A percentile compares a stretch with the other conserved stretches of the same genome.
Evolutionary conservation across 2,329 filamentous ascomycete species (phyloP).

Genomic region (Talaromyces sp.): DNA sequence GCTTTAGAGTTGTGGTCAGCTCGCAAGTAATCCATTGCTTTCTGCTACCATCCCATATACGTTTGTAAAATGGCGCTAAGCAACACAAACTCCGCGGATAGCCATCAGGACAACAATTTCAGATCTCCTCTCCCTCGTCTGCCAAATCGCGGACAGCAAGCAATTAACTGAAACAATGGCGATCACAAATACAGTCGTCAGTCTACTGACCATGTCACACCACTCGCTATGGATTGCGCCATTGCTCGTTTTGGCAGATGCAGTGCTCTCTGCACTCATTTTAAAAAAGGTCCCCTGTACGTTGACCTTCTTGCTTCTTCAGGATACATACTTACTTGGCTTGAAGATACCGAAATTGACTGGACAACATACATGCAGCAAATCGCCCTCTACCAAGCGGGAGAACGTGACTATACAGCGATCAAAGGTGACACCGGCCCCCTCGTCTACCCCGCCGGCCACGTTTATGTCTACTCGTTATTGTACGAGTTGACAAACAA

Average conservation of each 20-base stretch:
- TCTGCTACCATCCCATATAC: neutral
- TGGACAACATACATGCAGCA: slow-evolving; percentile 98
- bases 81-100: neutral
- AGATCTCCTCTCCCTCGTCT: neutral
- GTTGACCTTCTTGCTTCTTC: slow-evolving; percentile 30
- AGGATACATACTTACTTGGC: neutral
- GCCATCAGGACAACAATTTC: neutral
- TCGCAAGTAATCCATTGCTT: too few relatives aligned
- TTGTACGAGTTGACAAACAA: slow-evolving; percentile 74
- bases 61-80: neutral
- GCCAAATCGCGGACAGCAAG: neutral
- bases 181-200: slow-evolving; percentile 22
- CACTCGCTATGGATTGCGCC: slow-evolving; percentile 63
- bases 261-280: slow-evolving; percentile 66
- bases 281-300: slow-evolving; percentile 81
- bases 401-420: slow-evolving; percentile 82
- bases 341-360: slow-evolving; percentile 89
- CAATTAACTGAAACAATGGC: neutral
- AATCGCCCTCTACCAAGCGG: slow-evolving; percentile 69
- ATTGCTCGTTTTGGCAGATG: slow-evolving; percentile 66
- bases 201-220: slow-evolving; percentile 51
- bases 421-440: slow-evolving; percentile 88
- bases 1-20: neutral
- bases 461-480: slow-evolving; percentile 83
- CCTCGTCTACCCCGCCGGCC: slow-evolving; percentile 88